A percentile compares a stretch with the other conserved stretches of the same genome.
These are phyloP conservation scores for Scheffersomyces titani DNA, from an alignment of 1,139 yeast species.

Conservation along the genomic window DNA sequence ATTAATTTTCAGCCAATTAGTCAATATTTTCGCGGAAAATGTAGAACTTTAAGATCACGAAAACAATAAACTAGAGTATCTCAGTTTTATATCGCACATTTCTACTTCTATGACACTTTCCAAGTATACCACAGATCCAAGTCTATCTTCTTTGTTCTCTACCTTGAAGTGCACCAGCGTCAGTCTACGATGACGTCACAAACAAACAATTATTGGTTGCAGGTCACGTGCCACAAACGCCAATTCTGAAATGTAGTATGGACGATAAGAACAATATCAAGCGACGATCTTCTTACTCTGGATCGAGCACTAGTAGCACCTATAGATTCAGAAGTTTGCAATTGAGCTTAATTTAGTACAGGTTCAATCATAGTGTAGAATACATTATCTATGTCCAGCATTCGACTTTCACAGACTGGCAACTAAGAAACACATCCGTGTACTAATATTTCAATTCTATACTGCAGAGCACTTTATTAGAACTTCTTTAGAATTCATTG, in stretches of 20 bases:
- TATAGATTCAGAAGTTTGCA: background rate
- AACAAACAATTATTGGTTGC: no score
- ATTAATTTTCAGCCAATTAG: background rate
- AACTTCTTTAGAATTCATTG: background rate
- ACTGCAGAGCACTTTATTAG: no score
- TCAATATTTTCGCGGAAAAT: background rate
- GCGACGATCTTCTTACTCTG: background rate
- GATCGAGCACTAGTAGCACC: background rate
- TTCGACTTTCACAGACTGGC: background rate
- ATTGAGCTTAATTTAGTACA: background rate
- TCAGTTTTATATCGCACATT: background rate
- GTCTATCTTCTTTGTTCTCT: no score
- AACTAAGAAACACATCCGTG: background rate
- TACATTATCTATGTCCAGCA: background rate
- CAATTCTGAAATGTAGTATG: background rate
- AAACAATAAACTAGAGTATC: background rate
- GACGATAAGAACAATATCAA: background rate
- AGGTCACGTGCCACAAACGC: background rate
- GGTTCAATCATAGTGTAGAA: background rate
- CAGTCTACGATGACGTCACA: background rate
- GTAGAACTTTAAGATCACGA: background rate
- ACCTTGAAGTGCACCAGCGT: no score
- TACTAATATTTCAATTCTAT: background rate
- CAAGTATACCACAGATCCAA: background rate
- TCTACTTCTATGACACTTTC: background rate